Base-by-base conservation (phyloP, 495 filamentous ascomycete genomes). In the Penicillium alfredii region DNA sequence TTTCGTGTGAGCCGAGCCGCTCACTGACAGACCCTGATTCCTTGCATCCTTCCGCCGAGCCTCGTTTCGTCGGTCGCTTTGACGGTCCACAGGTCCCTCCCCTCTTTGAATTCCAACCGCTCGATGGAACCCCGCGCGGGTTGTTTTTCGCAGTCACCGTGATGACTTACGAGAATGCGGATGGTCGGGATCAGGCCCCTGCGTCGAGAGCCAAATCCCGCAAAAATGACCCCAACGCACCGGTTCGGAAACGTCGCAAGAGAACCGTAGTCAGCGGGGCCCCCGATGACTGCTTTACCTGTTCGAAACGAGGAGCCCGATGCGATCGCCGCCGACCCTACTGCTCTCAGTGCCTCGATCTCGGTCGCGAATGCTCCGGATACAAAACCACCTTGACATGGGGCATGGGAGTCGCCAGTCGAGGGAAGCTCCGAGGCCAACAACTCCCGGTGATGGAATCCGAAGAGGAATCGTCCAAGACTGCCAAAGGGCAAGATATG, bases 341-440 rank as follows among this genome's bases (percentile, higher is more conserved):
- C 60, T 98, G 92, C 60, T 88, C 86, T 29, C 89, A 87, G 58
- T 98, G 92, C 63, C 74, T 98, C 32, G 88, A 95, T 37, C 68
- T 82, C 40, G 86, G 88, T 38, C 90, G 86, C 55, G 88, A 94
- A 58, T 98, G 92, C 68, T 88, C 86, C 27, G 92, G 92, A 42
- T 98, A 98, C 71, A 92, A 93, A 66, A 97, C 92, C 13, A 86
- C 88, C 30, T 76, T 98, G 67, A 98, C 92, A 22, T 98, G 92
- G 92, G 92, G 90, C 8, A 84, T 98, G 22, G 92, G 92, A 15
- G 92, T 98, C 44, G 92, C 92, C 24, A 96, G 90, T 58, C 80
- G 92, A 46, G 92, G 92, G 42, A 98, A 98, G 68, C 76, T 98
- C 39, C 76, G 92, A 33, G 92, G 92, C 10, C 61, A 95, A 40